Percentiles rank a stretch among this genome's conserved stretches.
Evolutionary conservation across 176 grass and related monocot species (phyloP).

Genomic region (Oryza nivara): DNA sequence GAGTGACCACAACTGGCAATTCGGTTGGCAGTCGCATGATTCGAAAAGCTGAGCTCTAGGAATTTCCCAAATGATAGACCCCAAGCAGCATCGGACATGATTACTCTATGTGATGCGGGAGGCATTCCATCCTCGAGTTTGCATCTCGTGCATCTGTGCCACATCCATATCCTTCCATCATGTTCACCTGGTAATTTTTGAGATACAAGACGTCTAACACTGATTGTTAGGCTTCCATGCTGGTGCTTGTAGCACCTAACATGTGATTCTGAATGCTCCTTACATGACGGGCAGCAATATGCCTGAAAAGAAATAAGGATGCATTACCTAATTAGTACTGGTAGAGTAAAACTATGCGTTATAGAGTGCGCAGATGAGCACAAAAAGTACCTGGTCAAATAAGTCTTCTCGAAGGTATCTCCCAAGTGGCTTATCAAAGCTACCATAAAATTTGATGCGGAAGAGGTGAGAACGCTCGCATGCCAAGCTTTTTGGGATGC

Average conservation of each 20-base stretch:
- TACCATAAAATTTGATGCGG: constrained; percentile 94
- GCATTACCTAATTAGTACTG: not conserved
- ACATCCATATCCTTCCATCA: constrained; percentile 98
- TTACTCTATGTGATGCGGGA: constrained; percentile 68
- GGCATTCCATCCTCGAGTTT: constrained; percentile 77
- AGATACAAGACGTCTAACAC: constrained; percentile 61
- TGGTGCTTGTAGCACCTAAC: constrained; percentile 84
- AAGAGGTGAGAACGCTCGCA: constrained; percentile 65
- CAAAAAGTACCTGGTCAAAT: constrained; percentile 78
- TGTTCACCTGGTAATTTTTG: constrained; percentile 68
- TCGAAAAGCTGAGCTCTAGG: constrained; percentile 94
- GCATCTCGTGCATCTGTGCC: constrained; percentile 89
- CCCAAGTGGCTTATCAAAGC: constrained; percentile 90
- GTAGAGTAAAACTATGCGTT: not conserved
- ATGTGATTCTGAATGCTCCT: constrained; percentile 82
- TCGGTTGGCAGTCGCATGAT: constrained; percentile 83
- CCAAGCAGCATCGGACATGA: constrained; percentile 93
- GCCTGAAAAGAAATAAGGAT: constrained; percentile 52
- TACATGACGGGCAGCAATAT: constrained; percentile 70
- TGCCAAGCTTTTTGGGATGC: constrained; percentile 60
- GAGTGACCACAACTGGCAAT: constrained; percentile 88
- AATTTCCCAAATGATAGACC: constrained; percentile 97
- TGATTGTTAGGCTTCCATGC: constrained; percentile 77
- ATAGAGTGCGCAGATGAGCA: constrained; percentile 10
- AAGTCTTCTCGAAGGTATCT: constrained; percentile 87